phyloP scores from a whole-genome alignment of 129 eudicot species.

The Centaurea solstitialis region DNA sequence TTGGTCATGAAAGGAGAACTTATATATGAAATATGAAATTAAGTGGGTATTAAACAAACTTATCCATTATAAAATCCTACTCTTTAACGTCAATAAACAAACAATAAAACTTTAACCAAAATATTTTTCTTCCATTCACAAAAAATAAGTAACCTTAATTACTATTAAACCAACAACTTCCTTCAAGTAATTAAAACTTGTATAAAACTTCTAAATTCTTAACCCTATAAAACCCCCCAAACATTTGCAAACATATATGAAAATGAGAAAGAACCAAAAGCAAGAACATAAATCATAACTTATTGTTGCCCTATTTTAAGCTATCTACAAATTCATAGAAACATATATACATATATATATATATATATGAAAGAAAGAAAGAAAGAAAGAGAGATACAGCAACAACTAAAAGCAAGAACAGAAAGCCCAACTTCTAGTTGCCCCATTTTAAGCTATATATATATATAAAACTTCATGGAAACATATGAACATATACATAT shows the following conservation, averaged over 20 bases:
- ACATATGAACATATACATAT: background rate
- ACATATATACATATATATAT: background rate
- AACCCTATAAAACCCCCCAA: slow-evolving; percentile 12
- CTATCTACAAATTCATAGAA: background rate
- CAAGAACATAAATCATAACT: background rate
- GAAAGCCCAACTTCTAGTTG: slow-evolving; percentile 9
- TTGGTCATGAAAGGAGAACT: background rate
- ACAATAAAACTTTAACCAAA: background rate
- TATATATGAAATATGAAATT: background rate
- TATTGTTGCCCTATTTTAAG: slow-evolving; percentile 17
- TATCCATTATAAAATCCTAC: background rate
- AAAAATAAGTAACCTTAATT: too few species aligned
- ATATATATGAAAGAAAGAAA: background rate
- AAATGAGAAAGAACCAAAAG: slow-evolving; percentile 11
- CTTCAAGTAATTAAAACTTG: background rate
- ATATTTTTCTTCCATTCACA: background rate
- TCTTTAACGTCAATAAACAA: background rate
- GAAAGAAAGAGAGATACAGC: background rate
- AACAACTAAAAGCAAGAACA: slow-evolving; percentile 5
- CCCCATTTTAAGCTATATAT: slow-evolving; percentile 18
- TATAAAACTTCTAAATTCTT: background rate
- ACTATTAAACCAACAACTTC: background rate
- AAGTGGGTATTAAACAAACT: background rate
- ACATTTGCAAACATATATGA: slow-evolving; percentile 11
- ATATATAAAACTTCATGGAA: background rate